These are phyloP conservation scores for Paecilomyces dactylethromorphus DNA, from an alignment of 2,329 filamentous ascomycete species.

Conservation along the genomic window DNA sequence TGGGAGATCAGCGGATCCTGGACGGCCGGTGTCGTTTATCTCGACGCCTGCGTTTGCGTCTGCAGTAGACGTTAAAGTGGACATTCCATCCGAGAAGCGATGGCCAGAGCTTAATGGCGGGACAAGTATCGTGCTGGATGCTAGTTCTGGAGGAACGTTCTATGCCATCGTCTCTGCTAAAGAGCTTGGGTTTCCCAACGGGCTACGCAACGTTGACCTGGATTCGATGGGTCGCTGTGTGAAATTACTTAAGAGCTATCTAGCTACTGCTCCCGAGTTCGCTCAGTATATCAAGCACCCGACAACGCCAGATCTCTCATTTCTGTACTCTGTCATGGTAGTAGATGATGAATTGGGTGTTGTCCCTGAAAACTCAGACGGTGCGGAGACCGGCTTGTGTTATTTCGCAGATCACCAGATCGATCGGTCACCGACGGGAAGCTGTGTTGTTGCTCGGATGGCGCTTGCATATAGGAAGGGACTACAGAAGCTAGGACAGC, in stretches of 20 bases:
- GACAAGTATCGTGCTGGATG: conserved; percentile 22
- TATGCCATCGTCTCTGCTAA: conserved; percentile 32
- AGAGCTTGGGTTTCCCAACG: conserved; percentile 33
- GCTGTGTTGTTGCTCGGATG: conserved; percentile 31
- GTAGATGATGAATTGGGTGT: conserved; percentile 17
- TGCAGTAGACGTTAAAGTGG: conserved; percentile 22
- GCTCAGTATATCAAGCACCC: conserved; percentile 22
- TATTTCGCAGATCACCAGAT: conserved; percentile 43
- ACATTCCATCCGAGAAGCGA: conserved; percentile 18
- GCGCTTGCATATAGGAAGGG: conserved; percentile 29
- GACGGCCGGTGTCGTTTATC: conserved; percentile 34
- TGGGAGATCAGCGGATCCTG: conserved; percentile 28
- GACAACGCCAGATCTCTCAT: conserved; percentile 24
- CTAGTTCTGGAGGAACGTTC: conserved; percentile 42
- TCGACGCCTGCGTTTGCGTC: conserved; percentile 38
- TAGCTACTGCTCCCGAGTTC: conserved; percentile 13
- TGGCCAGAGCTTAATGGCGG: conserved; percentile 33
- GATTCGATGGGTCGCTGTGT: conserved; percentile 25
- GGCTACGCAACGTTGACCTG: conserved; percentile 22
- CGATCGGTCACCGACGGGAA: conserved; percentile 38
- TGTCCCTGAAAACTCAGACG: not conserved
- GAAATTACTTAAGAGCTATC: conserved; percentile 23
- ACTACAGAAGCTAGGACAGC: conserved; percentile 11
- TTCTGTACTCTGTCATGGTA: conserved; percentile 38
- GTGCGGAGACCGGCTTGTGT: conserved; percentile 37